Evolutionary conservation across 2,329 filamentous ascomycete species (phyloP).

Genomic region (Trichoderma brevicompactum): DNA sequence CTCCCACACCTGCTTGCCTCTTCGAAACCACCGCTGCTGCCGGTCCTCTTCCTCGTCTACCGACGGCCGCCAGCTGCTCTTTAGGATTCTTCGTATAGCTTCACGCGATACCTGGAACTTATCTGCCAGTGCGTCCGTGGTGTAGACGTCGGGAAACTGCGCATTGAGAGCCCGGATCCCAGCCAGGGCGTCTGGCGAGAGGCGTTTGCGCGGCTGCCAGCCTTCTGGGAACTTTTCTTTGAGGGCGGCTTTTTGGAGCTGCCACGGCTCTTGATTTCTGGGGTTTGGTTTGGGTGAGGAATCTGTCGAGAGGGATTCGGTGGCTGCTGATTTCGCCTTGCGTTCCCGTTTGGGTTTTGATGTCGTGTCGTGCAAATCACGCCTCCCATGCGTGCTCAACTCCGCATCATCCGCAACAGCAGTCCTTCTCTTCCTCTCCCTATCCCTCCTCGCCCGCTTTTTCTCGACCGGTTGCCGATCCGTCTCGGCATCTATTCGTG

Average conservation of each 20-base stretch:
- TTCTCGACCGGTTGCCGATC: neutral
- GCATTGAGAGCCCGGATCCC: slow-evolving; percentile 83
- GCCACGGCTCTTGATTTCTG: slow-evolving; percentile 59
- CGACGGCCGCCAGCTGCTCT: slow-evolving; percentile 71
- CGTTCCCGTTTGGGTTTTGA: neutral
- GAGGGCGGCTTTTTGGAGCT: slow-evolving; percentile 73
- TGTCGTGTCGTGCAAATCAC: neutral
- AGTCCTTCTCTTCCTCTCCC: neutral
- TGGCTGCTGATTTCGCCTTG: neutral
- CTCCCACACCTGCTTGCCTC: slow-evolving; percentile 64
- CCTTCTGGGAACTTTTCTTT: slow-evolving; percentile 78
- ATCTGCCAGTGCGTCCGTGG: slow-evolving; percentile 70
- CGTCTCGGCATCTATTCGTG: neutral
- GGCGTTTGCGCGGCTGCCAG: slow-evolving; percentile 82
- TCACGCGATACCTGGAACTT: slow-evolving; percentile 89
- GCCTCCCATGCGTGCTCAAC: neutral
- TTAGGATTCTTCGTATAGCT: slow-evolving; percentile 83
- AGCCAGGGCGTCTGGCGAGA: slow-evolving; percentile 91
- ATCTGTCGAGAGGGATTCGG: neutral
- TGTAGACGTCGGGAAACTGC: slow-evolving; percentile 77
- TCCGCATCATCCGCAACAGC: neutral
- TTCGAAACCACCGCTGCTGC: slow-evolving; percentile 64
- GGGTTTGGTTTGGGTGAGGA: neutral
- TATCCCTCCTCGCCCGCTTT: neutral
- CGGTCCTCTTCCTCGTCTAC: slow-evolving; percentile 62